Evolutionary conservation across 176 grass and related monocot genomes (phyloP), one percentile per base, ranked within the genome.

Genomic region (Poa pratensis): DNA sequence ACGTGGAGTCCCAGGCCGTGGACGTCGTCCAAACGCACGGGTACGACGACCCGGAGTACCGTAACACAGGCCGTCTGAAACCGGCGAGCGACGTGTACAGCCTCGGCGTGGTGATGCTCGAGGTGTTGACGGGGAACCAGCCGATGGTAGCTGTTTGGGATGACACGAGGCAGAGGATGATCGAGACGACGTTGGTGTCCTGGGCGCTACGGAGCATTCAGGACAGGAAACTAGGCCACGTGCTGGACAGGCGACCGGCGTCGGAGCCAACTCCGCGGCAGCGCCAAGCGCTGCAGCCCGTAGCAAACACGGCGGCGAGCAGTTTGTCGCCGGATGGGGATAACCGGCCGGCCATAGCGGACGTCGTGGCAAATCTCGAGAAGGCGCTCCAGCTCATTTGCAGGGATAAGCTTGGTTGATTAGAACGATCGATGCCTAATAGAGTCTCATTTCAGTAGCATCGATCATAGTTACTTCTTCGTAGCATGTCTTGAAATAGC

Each of bases 41-140:
- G 3, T 59, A 77, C 75, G 0, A 37, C 1, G 77, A 46, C 58
- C 57, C 76, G 22, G 57, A 79, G 9, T 46, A 79, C 57, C 0
- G 0, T 0, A 8, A 0, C 0, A 63, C 39, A 2, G 1, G 23
- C 57, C 35, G 0, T 1, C 14, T 79, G 22, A 79, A 9, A 12
- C 58, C 77, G 15, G 13, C 37, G 49, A 88, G 64, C 13, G 88
- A 97, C 66, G 84, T 97, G 51, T 97, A 94, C 87, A 97, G 83
- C 87, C 88, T 94, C 32, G 91, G 94, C 27, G 91, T 97, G 24
- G 83, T 94, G 64, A 9, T 90, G 67, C 91, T 97, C 5, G 91
- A 97, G 80, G 79, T 94, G 15, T 53, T 97, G 75, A 94, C 91
- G 34, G 94, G 89, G 30, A 32, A 66, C 14, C 14, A 3, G 28